Base-by-base conservation (phyloP, 106 monocot species). In the Apostasia ramifera region DNA sequence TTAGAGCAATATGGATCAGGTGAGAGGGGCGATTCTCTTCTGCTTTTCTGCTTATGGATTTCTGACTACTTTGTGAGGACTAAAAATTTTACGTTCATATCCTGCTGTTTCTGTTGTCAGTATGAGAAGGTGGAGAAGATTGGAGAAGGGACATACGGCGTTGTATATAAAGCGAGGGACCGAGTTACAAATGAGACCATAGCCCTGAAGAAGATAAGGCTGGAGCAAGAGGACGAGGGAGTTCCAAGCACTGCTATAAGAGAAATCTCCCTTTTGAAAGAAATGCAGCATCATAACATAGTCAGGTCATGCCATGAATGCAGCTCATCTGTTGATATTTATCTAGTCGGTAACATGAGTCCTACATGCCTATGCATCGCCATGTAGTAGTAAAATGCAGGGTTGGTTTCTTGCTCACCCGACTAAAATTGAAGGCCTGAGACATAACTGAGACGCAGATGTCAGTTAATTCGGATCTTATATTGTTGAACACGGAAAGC, bases 131-230 rank as follows among this genome's bases (percentile, higher is more conserved):
- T 78, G 61, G 85, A 85, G 81, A 85, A 85, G 78, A 85, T 85
- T 56, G 85, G 85, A 46, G 85, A 85, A 77, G 85, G 94, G 73
- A 95, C 91, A 1, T 95, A 95, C n/a, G 94, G 94, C 6, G 94
- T 95, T 53, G 94, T 95, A 45, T 89, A 89, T 62, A 89, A 82
- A 61, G 88, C 84, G 55, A 70, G 84, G 12, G 88, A 89, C 66
- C 77, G 75, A 54, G 39, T 72, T 51, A 89, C 84, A 6, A 89
- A 89, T 48, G 84, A 89, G 84, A 85, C 77, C 67, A 89, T 85
- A 26, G 88, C 88, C 45, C 72, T 89, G 61, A 89, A 89, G 85
- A 85, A 85, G 81, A 89, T 89, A 71, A 66, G 88, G 55, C 50
- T 89, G 74, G 88, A 89, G 77, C 84, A 89, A 52, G 88, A 89